A percentile compares a stretch with the other conserved stretches of the same genome.
These are phyloP conservation scores for Beauveria sp. DNA, from an alignment of 2,329 filamentous ascomycete genomes.

Conservation along the genomic window DNA sequence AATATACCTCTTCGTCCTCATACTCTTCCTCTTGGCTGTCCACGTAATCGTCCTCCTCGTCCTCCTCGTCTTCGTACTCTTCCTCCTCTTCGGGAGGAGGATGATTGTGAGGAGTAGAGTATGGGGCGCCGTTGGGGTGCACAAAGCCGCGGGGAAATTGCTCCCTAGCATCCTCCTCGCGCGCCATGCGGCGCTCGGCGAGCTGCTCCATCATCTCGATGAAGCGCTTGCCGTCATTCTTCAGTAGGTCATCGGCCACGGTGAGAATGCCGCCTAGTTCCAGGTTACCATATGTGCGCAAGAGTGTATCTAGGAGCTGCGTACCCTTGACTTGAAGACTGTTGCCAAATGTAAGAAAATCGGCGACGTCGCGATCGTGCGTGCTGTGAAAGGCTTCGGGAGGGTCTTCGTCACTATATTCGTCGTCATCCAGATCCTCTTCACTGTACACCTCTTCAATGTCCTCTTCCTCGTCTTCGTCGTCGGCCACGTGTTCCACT, in stretches of 20 bases:
- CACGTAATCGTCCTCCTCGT: conserved; percentile 44
- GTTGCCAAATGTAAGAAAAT: conserved; percentile 97
- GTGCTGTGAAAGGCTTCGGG: conserved; percentile 60
- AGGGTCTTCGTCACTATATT: conserved; percentile 57
- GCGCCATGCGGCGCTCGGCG: conserved; percentile 92
- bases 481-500: conserved; percentile 54
- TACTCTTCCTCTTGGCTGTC: conserved; percentile 56
- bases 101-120: conserved; percentile 58
- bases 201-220: conserved; percentile 99
- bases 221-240: conserved; percentile 98
- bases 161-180: conserved; percentile 75
- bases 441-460: conserved; percentile 43
- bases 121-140: conserved; percentile 51
- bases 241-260: conserved; percentile 94
- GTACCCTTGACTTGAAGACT: conserved; percentile 87
- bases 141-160: conserved; percentile 52
- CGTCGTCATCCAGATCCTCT: conserved; percentile 49
- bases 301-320: conserved; percentile 38
- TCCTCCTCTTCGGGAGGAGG: conserved; percentile 71
- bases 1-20: conserved; percentile 69
- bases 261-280: conserved; percentile 88
- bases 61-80: conserved; percentile 60
- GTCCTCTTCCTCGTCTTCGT: conserved; percentile 44
- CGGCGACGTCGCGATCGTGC: conserved; percentile 60
- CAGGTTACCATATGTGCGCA: conserved; percentile 39